Conservation (phyloP, 306 rosid genomes). For the Castanospermum australe region DNA sequence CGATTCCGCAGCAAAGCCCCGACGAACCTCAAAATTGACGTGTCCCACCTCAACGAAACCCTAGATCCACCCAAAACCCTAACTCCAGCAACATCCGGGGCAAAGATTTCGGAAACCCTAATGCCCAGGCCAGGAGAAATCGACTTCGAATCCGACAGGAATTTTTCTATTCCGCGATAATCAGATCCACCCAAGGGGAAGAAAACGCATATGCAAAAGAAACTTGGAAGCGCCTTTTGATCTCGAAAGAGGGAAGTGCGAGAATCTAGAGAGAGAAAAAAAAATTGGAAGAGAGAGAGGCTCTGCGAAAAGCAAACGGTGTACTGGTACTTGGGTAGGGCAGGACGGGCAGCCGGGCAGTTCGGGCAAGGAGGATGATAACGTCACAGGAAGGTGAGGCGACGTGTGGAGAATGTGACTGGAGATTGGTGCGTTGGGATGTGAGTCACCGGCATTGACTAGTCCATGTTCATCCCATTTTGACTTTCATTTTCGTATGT, state of each 20-base stretch:
- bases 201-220: neutral
- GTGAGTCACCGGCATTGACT: conserved; percentile 34
- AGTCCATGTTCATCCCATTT: neutral
- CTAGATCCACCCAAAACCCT: conserved; percentile 38
- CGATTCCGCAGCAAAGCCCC: neutral
- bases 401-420: conserved; percentile 12
- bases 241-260: conserved; percentile 22
- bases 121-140: neutral
- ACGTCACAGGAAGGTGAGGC: conserved; percentile 23
- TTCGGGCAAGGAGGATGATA: conserved; percentile 37
- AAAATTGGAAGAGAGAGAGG: conserved; percentile 13
- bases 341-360: conserved; percentile 43
- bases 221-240: conserved; percentile 45
- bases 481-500: conserved; percentile 33
- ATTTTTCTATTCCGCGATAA: neutral
- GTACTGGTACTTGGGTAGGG: conserved; percentile 44
- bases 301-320: conserved; percentile 28
- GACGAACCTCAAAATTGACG: conserved; percentile 7
- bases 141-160: neutral
- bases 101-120: conserved; percentile 11
- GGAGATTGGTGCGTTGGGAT: neutral
- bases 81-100: neutral
- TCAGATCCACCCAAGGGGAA: conserved; percentile 15
- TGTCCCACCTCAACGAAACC: conserved; percentile 10
- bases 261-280: conserved; percentile 38